Base-by-base conservation (phyloP, 2,329 filamentous ascomycete species). In the Fusarium compactum region DNA sequence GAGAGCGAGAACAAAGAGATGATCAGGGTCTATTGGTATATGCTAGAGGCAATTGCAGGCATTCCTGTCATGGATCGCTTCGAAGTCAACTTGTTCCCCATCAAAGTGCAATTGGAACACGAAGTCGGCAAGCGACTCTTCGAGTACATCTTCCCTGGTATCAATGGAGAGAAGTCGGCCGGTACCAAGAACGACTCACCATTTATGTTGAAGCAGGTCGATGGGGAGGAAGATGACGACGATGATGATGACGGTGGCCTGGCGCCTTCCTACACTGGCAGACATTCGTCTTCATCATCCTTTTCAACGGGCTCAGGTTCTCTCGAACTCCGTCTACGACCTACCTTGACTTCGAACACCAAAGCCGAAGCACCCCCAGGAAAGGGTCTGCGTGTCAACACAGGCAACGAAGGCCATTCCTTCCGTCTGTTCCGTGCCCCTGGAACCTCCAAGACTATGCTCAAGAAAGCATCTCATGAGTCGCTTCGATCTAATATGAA, bases 1-100 rank as follows among this genome's bases (percentile, higher is more conserved):
- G 74, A 78, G 8, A 50, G 84, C 18, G 79, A 85, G 32, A 89
- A 92, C 66, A 86, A 87, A 47, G 93, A 94, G 76, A 98, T 98
- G 92, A 87, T 99, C 54, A 90, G 92, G 34, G 93, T 99, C 15
- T 96, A 97, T 78, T 99, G 97, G 94, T 91, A 98, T 78, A 98
- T 98, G 94, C 86, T 99, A 7, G 96, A 99, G 81, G 95, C 96
- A 10, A 98, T 99, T 79, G 96, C 95, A 40, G 96, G 96, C 51
- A 99, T 99, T 67, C 94, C 95, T 1, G 95, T 99, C 32, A 93
- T 99, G 85, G 95, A 98, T 74, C 92, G 97, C 75, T 99, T 99
- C 76, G 95, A 98, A 79, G 93, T 99, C 58, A 94, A 95, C 58
- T 83, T 99, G 22, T 95, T 97, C 79, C 97, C 96, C 1, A 88